phyloP scores from a whole-genome alignment of 305 asterid genomes.

The Euphrasia arctica region DNA sequence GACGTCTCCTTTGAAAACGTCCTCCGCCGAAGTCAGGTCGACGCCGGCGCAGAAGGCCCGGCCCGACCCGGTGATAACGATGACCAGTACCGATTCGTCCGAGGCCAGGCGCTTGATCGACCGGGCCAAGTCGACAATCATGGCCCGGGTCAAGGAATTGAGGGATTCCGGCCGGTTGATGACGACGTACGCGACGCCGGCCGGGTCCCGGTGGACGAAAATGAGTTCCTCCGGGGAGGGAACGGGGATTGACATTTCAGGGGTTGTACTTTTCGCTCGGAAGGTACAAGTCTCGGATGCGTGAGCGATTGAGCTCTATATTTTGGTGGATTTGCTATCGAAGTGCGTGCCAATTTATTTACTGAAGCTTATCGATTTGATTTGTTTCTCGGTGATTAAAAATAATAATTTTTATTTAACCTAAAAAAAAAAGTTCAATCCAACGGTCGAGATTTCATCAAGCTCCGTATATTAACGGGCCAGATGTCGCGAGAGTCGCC shows the following conservation, averaged over 20 bases:
- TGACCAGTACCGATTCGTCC: constrained; percentile 66
- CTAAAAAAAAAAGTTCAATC: not conserved
- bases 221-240: constrained; percentile 60
- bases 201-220: constrained; percentile 44
- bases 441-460: constrained; percentile 22
- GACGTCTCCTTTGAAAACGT: constrained; percentile 82
- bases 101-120: constrained; percentile 50
- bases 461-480: constrained; percentile 58
- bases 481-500: constrained; percentile 50
- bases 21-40: constrained; percentile 86
- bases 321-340: constrained; percentile 6
- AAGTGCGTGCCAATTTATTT: constrained; percentile 24
- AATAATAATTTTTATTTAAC: too few relatives aligned
- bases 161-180: constrained; percentile 87
- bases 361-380: not conserved
- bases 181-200: constrained; percentile 59
- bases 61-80: constrained; percentile 73
- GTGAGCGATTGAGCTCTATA: not conserved
- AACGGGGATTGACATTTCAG: constrained; percentile 31
- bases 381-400: not conserved
- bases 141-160: constrained; percentile 64
- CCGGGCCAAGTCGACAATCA: constrained; percentile 65
- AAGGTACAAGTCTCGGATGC: constrained; percentile 21
- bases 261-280: not conserved
- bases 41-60: constrained; percentile 92